Conservation (phyloP, 2,329 filamentous ascomycete species). For the Diplodia intermedia region DNA sequence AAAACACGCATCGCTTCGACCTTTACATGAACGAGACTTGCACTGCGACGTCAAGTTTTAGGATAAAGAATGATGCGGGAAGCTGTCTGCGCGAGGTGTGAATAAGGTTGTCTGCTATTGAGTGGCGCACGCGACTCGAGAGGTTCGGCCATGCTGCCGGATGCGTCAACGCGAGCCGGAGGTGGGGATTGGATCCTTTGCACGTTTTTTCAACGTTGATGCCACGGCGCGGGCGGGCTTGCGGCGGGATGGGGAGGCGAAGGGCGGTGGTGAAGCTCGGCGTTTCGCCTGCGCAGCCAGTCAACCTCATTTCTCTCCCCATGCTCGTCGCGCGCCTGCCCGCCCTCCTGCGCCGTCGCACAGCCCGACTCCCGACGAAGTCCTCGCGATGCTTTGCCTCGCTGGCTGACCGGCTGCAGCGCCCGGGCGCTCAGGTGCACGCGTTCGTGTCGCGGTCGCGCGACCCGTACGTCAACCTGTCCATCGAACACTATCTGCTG, state of each 20-base stretch:
- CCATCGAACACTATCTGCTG: conserved; percentile 89
- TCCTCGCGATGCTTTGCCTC: conserved; percentile 8
- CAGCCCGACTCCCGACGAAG: conserved; percentile 6
- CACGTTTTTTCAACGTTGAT: too few relatives aligned
- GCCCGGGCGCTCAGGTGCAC: conserved; percentile 39
- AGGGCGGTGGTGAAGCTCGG: conserved; percentile 6
- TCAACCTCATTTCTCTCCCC: conserved; percentile 16
- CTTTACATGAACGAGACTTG: too few relatives aligned
- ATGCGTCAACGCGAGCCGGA: not conserved
- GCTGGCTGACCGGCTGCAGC: conserved; percentile 24
- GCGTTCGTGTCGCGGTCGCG: conserved; percentile 60
- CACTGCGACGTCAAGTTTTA: too few relatives aligned
- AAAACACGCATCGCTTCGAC: too few relatives aligned
- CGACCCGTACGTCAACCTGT: conserved; percentile 88
- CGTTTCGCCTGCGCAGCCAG: not conserved
- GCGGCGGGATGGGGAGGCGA: not conserved
- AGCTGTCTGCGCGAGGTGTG: not conserved
- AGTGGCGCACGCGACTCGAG: not conserved
- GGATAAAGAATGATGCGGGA: not conserved
- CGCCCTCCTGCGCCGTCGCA: conserved; percentile 17
- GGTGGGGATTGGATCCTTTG: not conserved
- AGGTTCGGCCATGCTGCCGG: not conserved
- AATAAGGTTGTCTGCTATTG: not conserved
- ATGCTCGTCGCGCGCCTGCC: conserved; percentile 10
- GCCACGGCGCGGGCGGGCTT: too few relatives aligned